Base-by-base conservation (phyloP, 805 yeast genomes). In the Dipodascus geniculatus region DNA sequence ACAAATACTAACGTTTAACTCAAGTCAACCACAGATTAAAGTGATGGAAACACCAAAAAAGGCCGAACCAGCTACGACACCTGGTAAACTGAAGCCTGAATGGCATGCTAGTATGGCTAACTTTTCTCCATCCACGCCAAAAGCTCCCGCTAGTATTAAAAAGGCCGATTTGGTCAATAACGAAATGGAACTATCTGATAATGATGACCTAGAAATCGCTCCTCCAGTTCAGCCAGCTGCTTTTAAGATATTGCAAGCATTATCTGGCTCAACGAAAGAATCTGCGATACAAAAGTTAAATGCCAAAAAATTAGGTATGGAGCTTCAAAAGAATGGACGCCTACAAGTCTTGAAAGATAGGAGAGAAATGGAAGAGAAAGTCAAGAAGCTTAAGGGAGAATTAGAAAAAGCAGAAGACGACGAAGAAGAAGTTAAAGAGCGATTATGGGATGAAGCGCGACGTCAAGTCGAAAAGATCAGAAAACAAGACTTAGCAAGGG, bases 171-270 rank as follows among this genome's bases (percentile, higher is more conserved):
- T 58, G 44, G 11, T 6, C 6, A 28, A 28, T 28, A 11, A 6
- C 11, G 56, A 53, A 42, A 53, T 56, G 14, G 54, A 48, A 6
- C 22, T 49, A 19, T 52, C 51, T n/a, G 62, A 58, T 22, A 50
- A 51, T 19, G 59, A 57, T 31, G 63, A 59, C 33, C 50, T 60
- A n/a, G 61, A 59, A 42, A 58, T 60, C 20, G 53, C 58, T 31
- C 61, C 61, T 2, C 53, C 54, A 3, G 55, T 60, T 17, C 23
- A 50, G 16, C 55, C 56, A 19, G 44, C 55, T 20, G 23, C 59
- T 14, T 38, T 53, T 14, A 38, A 48, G 19, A 50, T 48, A 6
- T 53, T 60, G 3, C 55, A 52, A 9, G 22, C 50, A 1, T 44
- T 60, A 38, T 57, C 63, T 3, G 24, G 44, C 14, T 42, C 54